Evolutionary conservation across 257 asterid genomes (phyloP).

Genomic region (Misopates orontium): DNA sequence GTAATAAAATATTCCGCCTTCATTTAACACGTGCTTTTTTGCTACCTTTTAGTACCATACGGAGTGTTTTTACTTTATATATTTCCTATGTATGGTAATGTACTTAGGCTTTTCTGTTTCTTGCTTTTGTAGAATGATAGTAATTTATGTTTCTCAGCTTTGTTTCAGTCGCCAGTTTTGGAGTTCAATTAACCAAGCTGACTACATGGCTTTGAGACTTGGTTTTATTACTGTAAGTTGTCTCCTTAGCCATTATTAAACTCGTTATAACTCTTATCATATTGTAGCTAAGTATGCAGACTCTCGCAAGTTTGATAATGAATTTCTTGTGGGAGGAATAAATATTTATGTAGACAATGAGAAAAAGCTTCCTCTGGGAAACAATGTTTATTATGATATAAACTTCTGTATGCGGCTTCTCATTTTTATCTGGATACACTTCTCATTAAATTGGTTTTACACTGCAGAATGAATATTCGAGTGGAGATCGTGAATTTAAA

Average conservation of each 20-base stretch:
- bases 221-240: conserved; percentile 78
- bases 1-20: no score
- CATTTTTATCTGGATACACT: no score
- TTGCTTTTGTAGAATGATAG: neutral
- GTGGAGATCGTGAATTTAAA: conserved; percentile 1
- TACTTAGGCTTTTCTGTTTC: neutral
- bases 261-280: neutral
- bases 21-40: no score
- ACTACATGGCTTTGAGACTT: conserved; percentile 84
- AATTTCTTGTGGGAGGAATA: no score
- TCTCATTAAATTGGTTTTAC: conserved; percentile 3
- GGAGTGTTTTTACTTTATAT: neutral
- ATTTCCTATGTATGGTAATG: neutral
- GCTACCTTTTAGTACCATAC: no score
- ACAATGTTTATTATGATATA: neutral
- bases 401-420: neutral
- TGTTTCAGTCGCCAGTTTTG: conserved; percentile 98
- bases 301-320: no score
- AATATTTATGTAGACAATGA: neutral
- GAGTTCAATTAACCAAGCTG: conserved; percentile 92
- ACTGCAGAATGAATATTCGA: neutral
- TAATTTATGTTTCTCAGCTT: conserved; percentile 51
- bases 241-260: conserved; percentile 5
- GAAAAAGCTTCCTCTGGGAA: no score
- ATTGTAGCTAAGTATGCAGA: neutral